Conservation (phyloP, 805 yeast species). For the Candida pseudoglaebosa region DNA sequence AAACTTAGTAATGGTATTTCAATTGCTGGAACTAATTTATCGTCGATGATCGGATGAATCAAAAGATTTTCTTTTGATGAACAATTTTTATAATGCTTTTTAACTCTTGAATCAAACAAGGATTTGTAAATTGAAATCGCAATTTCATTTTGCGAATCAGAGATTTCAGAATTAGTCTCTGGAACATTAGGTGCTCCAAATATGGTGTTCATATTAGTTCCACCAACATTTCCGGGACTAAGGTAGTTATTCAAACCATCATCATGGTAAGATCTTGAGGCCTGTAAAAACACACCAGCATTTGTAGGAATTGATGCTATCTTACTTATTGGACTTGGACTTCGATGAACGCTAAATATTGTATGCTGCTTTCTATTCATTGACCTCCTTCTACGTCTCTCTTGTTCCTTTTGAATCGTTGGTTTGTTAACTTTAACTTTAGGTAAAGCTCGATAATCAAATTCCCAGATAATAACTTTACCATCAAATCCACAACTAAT, state of each 20-base stretch:
- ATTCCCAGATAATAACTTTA: constrained; percentile 40
- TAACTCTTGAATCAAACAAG: constrained; percentile 31
- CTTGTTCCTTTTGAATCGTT: constrained; percentile 1
- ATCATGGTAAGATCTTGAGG: constrained; percentile 3
- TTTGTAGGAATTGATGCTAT: background rate
- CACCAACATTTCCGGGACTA: constrained; percentile 9
- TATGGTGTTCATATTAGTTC: constrained; percentile 23
- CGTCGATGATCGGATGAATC: constrained; percentile 35
- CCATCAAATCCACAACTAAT: constrained; percentile 40
- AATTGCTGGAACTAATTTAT: constrained; percentile 35
- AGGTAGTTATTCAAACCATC: constrained; percentile 3
- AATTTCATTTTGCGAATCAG: constrained; percentile 21
- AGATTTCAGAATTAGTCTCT: constrained; percentile 5
- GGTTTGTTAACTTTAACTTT: constrained; percentile 21
- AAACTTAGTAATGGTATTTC: constrained; percentile 31
- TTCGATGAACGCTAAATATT: constrained; percentile 2
- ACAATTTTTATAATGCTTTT: constrained; percentile 25
- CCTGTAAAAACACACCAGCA: constrained; percentile 4
- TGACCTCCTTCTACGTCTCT: constrained; percentile 5
- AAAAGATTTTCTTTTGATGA: constrained; percentile 14
- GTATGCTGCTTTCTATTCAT: constrained; percentile 7
- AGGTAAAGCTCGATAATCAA: constrained; percentile 39
- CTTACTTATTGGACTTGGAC: constrained; percentile 5
- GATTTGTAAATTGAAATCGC: constrained; percentile 31
- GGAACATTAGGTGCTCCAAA: constrained; percentile 7